Conservation (phyloP, 768 basidiomycete species). For the Leucocoprinus leucothites region DNA sequence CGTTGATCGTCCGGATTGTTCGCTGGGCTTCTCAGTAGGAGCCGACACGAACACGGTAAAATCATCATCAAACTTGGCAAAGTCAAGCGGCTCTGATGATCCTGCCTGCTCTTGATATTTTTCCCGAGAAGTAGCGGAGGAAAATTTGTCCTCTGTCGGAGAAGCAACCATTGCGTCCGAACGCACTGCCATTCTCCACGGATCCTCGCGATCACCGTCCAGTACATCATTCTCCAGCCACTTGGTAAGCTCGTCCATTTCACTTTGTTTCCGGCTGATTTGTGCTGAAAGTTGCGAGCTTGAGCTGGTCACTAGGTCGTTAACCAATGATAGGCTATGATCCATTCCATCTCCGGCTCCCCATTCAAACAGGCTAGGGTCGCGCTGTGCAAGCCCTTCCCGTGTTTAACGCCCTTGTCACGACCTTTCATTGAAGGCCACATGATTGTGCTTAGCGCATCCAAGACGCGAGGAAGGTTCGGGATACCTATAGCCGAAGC, state of each 20-base stretch:
- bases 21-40: constrained; percentile 15
- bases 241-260: constrained; percentile 57
- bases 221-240: constrained; percentile 58
- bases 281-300: constrained; percentile 19
- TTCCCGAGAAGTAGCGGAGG: not conserved
- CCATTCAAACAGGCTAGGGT: constrained; percentile 36
- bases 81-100: not conserved
- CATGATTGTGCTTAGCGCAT: constrained; percentile 84
- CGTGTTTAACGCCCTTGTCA: constrained; percentile 18
- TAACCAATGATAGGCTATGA: not conserved
- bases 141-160: constrained; percentile 18
- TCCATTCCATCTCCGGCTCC: constrained; percentile 31
- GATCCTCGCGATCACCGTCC: constrained; percentile 27
- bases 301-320: constrained; percentile 12
- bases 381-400: constrained; percentile 24
- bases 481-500: constrained; percentile 37
- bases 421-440: constrained; percentile 74
- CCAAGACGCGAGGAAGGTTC: constrained; percentile 62
- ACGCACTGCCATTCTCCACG: constrained; percentile 37
- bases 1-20: constrained; percentile 8
- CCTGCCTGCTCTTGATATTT: not conserved
- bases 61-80: constrained; percentile 64
- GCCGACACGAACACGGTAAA: constrained; percentile 76
- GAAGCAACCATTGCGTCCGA: constrained; percentile 25
- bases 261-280: constrained; percentile 37